Base-by-base conservation (phyloP, 1,284 basidiomycete species). In the Melampsora americana region DNA sequence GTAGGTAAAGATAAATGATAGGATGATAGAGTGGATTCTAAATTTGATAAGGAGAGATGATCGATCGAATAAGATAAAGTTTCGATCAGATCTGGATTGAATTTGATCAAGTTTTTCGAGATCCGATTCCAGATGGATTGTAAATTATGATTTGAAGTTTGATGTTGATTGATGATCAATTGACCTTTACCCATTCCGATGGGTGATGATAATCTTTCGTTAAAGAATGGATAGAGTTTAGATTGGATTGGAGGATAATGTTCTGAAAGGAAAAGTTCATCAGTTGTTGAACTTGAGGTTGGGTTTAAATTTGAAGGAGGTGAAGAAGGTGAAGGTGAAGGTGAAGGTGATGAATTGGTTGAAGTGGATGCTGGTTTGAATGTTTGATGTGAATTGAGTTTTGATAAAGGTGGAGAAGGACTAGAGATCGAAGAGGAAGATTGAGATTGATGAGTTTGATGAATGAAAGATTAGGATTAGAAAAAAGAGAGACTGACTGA, bases 1-100 rank as follows among this genome's bases (percentile, higher is more conserved):
- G 71, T 70, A 2, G 81, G 81, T 18, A 82, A 77, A 1, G n/a
- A 1, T 12, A 75, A 56, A 50, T 64, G 35, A 30, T 69, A 68
- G 16, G 65, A 32, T 18, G 66, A n/a, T 2, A 75, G 59, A n/a
- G 48, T n/a, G n/a, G n/a, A n/a, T n/a, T n/a, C n/a, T n/a, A n/a
- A n/a, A n/a, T n/a, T n/a, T n/a, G n/a, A n/a, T n/a, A 75, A 28
- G 1, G 66, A 44, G 2, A 39, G 28, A 46, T 75, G 26, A 42
- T 35, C 59, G 6, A 44, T 66, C 0, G 73, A 66, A 69, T 75
- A 75, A 16, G 73, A 75, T 39, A 75, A 82, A 12, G 66, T 64
- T 42, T 76, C 66, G 20, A 39, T 56, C 4, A 76, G 39, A 53
- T 76, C 66, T 39, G 66, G 56, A 12, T 68, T 28, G 14, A 46